phyloP scores from a whole-genome alignment of 495 filamentous ascomycete species.

The Glonium stellatum region DNA sequence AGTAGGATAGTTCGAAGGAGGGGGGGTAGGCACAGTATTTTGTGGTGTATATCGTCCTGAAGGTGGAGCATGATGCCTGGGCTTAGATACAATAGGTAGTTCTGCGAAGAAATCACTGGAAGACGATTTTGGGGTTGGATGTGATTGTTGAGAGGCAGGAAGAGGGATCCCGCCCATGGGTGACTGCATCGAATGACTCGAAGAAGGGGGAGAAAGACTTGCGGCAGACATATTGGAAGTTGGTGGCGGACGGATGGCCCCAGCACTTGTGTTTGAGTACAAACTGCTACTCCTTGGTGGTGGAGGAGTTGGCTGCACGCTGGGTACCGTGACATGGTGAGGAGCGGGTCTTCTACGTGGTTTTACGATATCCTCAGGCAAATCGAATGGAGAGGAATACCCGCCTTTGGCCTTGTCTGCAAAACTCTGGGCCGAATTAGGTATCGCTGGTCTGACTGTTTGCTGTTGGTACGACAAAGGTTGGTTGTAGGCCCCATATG shows the following conservation, averaged over 20 bases:
- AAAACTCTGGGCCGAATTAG: conserved; percentile 62
- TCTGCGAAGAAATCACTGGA: conserved; percentile 79
- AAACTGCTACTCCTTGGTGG: conserved; percentile 61
- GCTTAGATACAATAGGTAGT: conserved; percentile 58
- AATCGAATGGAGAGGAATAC: conserved; percentile 88
- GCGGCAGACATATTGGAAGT: conserved; percentile 29
- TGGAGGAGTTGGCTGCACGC: conserved; percentile 31
- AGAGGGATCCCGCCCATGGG: conserved; percentile 16
- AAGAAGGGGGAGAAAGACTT: conserved; percentile 33
- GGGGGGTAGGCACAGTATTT: conserved; percentile 26
- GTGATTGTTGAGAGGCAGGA: conserved; percentile 12
- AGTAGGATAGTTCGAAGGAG: conserved; percentile 25
- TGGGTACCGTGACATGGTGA: conserved; percentile 34
- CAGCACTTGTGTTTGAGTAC: conserved; percentile 14
- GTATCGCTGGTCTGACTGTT: conserved; percentile 35
- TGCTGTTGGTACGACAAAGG: conserved; percentile 36
- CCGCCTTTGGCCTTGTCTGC: conserved; percentile 81
- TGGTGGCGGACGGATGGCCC: conserved; percentile 30
- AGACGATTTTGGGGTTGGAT: conserved; percentile 30
- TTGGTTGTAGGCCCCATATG: conserved; percentile 23
- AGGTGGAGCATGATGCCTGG: conserved; percentile 42
- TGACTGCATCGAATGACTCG: conserved; percentile 28
- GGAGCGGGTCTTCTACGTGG: conserved; percentile 53
- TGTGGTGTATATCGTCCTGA: conserved; percentile 49
- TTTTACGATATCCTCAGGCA: conserved; percentile 78